These are phyloP conservation scores for Erodium trifolium DNA, from an alignment of 441 rosid genomes.

Conservation along the genomic window DNA sequence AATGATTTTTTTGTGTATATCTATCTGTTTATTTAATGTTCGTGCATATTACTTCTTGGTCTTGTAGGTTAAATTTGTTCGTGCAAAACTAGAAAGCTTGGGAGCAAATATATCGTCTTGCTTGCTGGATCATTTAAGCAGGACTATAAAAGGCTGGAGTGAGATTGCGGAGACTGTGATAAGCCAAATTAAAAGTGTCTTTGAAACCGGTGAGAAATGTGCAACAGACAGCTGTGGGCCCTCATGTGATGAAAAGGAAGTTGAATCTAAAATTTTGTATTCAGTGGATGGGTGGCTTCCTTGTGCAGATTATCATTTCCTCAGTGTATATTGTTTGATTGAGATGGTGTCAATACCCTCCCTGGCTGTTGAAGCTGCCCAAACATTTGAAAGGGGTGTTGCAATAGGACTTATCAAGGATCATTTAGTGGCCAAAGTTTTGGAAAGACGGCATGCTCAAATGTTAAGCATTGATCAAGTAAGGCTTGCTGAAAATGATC, in stretches of 20 bases:
- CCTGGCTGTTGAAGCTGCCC: constrained; percentile 11
- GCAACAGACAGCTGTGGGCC: background rate
- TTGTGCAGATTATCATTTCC: constrained; percentile 1
- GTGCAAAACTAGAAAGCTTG: constrained; percentile 9
- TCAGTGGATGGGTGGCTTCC: constrained; percentile 1
- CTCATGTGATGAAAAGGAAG: constrained; percentile 9
- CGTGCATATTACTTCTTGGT: background rate
- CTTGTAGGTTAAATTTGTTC: constrained; percentile 11
- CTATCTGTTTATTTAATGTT: background rate
- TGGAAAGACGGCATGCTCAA: background rate
- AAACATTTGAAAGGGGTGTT: constrained; percentile 10
- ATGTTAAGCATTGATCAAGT: background rate
- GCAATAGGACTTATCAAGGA: constrained; percentile 3
- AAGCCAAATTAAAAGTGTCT: constrained; percentile 2
- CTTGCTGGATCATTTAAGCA: constrained; percentile 3
- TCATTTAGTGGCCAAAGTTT: background rate
- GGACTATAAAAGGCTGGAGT: constrained; percentile 3
- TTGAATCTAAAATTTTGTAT: background rate
- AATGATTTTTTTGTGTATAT: background rate
- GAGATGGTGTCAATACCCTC: constrained; percentile 10
- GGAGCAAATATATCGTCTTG: constrained; percentile 3
- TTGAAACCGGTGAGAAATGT: background rate
- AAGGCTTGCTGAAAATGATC: constrained; percentile 6
- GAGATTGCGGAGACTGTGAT: constrained; percentile 4
- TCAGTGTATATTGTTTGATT: constrained; percentile 2